These are phyloP conservation scores for Eimeria falciformis DNA, from an alignment of 169 alveolate species.

Conservation along the genomic window DNA sequence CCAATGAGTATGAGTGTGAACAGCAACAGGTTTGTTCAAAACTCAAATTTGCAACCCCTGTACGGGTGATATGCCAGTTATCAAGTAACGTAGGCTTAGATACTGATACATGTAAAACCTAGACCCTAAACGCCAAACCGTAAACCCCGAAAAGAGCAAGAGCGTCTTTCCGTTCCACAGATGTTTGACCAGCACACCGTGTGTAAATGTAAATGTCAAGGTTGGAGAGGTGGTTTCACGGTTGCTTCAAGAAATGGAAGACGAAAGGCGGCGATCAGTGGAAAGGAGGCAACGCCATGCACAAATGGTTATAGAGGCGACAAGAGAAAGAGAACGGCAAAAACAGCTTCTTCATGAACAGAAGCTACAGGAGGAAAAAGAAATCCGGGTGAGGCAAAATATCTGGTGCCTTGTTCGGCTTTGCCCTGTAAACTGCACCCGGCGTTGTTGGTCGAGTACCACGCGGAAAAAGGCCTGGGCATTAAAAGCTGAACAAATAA, in stretches of 20 bases:
- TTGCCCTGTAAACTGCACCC: too few species aligned
- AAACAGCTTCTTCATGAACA: constrained; percentile 51
- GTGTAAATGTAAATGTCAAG: constrained; percentile 45
- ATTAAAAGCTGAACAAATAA: too few species aligned
- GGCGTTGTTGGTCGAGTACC: too few species aligned
- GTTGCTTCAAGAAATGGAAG: constrained; percentile 74
- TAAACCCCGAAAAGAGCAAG: too few species aligned
- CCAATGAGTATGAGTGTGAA: constrained; percentile 34
- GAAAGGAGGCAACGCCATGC: constrained; percentile 56
- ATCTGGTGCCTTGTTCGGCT: too few species aligned
- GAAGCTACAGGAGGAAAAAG: constrained; percentile 47
- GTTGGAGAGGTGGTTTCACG: constrained; percentile 59
- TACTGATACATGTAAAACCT: too few species aligned
- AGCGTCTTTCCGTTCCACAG: neutral
- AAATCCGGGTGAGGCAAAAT: constrained; percentile 39
- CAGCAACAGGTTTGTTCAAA: constrained; percentile 49
- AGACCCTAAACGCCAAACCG: too few species aligned
- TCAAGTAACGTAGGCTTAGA: too few species aligned
- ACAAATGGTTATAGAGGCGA: constrained; percentile 39
- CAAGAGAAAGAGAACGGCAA: constrained; percentile 56
- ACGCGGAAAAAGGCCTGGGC: too few species aligned
- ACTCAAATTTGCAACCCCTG: neutral
- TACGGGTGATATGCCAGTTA: neutral
- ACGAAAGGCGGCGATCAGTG: constrained; percentile 51
- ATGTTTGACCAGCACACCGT: neutral